Evolutionary conservation across 441 rosid genomes (phyloP).

Genomic region (Erodium trifolium): DNA sequence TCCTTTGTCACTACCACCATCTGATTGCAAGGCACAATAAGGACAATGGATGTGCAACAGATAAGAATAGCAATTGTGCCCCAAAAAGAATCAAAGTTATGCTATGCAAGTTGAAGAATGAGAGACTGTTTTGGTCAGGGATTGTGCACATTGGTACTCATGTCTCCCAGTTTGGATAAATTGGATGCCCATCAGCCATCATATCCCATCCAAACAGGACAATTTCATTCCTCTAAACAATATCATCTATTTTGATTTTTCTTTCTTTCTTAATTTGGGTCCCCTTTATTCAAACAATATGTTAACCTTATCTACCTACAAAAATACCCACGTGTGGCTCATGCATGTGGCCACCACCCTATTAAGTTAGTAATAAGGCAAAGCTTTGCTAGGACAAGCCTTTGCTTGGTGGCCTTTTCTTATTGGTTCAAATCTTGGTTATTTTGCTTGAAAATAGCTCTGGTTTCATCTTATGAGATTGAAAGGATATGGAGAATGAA

Average conservation of each 20-base stretch:
- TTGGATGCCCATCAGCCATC: background rate
- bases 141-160: conserved; percentile 20
- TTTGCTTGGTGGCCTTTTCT: too few species aligned
- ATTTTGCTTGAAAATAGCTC: too few species aligned
- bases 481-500: too few species aligned
- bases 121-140: conserved; percentile 14
- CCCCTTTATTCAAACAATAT: background rate
- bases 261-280: background rate
- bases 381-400: too few species aligned
- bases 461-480: too few species aligned
- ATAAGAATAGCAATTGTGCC: background rate
- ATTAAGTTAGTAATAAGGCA: too few species aligned
- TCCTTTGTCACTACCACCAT: background rate
- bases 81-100: background rate
- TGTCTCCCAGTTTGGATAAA: conserved; percentile 18
- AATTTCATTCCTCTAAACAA: conserved; percentile 1
- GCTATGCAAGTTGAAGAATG: conserved; percentile 18
- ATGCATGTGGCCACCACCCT: too few species aligned
- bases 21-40: background rate
- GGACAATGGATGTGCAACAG: conserved; percentile 2
- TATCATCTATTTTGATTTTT: background rate
- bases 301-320: background rate
- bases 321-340: background rate
- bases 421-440: too few species aligned
- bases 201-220: conserved; percentile 5